Evolutionary conservation across 1,139 yeast genomes (phyloP), one percentile per base, ranked within the genome.

Genomic region (Suhomyces bokatorum): DNA sequence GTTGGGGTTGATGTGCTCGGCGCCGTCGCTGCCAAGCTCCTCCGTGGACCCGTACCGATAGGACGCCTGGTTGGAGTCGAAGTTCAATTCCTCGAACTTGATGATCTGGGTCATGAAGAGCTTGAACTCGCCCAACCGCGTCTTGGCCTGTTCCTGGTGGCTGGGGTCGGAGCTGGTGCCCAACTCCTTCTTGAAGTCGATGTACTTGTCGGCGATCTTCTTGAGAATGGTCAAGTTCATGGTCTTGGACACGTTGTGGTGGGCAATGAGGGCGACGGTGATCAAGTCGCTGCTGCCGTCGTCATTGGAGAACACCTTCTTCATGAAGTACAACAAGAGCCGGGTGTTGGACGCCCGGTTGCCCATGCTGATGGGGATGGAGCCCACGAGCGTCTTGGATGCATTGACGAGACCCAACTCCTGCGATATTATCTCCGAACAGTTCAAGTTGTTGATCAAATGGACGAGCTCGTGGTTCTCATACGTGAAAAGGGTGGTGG

Each of bases 401-500:
- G 80, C 67, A 57, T 79, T 78, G 36, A 80, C 76, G 22, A 73
- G 62, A 2, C 83, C 83, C 39, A 80, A 58, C 48, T 78, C 83
- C 54, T 75, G 80, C n/a, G 82, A 75, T 3, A 79, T 67, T 6
- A 77, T 62, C 53, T 79, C 84, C 2, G 78, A 70, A 52, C 81
- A 78, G 53, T 78, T 79, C 43, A 77, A 60, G 48, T 70, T 70
- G 40, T 68, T 64, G 22, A 72, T 53, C 12, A 60, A 53, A 39
- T 71, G 72, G 1, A 67, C 65, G 32, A 78, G 60, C 41, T 64
- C 68, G 45, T 63, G 62, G 57, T 78, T 77, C 52, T 79, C 83
- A 54, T 80, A 77, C 12, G 83, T 76, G 59, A 75, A 80, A 16
- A 79, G 62, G 0, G 84, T 78, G 15, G 83, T 76, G 16, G 83